Evolutionary conservation across 176 grass and related monocot genomes (phyloP), one percentile per base, ranked within the genome.

Genomic region (Aegilops speltoides): DNA sequence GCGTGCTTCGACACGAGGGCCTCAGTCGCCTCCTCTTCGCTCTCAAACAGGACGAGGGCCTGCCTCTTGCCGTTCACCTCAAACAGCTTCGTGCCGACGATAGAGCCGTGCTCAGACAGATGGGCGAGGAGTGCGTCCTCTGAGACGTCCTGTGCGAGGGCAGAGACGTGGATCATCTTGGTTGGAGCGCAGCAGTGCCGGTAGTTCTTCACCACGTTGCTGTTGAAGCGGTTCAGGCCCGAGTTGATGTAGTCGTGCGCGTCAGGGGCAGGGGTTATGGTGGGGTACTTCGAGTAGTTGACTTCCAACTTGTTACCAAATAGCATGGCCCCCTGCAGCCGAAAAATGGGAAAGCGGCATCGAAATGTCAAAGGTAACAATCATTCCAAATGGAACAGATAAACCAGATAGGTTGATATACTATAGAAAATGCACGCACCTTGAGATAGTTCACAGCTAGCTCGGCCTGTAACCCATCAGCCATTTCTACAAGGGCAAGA

Each of bases 401-500:
- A 86, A 76, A 4, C 10, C 4, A 73, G 31, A 68, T 74, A 74
- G 13, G 14, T 48, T 48, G 40, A 48, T 19, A 52, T 59, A 34
- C 19, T n/a, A 22, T 16, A 19, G 10, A 67, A 23, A 20, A 77
- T 15, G 26, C 50, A 63, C 54, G 2, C 84, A 97, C 97, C 94
- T 94, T 92, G 13, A 99, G 92, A 82, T 89, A 99, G 85, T 94
- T 86, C 73, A 99, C 93, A 77, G 90, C 97, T 76, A 96, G 91
- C 87, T 99, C 97, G 65, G 97, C 83, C 89, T 99, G 97, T 76
- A 94, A 94, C n/a, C 92, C 94, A 86, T 99, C 97, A 57, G 90
- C 91, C 94, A 99, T 96, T 86, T 99, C 94, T 79, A 99, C 82
- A 72, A 99, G 92, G 19, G 94, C 97, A 82, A 96, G 97, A 88